These are phyloP conservation scores for Ogataea allantospora DNA, from an alignment of 805 yeast genomes.

Conservation along the genomic window DNA sequence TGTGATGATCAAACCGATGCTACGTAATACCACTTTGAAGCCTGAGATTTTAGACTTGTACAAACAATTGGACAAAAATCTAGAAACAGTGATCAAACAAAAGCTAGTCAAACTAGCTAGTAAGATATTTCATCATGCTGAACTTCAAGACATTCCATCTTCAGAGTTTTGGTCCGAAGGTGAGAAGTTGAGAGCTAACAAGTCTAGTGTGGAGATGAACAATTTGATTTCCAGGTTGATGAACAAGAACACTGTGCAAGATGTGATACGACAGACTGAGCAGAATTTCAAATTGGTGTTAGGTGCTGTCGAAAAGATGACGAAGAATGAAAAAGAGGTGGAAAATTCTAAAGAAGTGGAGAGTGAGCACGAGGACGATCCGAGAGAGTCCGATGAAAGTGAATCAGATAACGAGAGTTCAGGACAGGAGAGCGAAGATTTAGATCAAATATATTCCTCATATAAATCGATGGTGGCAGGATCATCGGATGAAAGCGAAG, in stretches of 20 bases:
- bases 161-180: slow-evolving; percentile 31
- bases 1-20: slow-evolving; percentile 22
- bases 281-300: slow-evolving; percentile 26
- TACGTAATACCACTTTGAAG: slow-evolving; percentile 15
- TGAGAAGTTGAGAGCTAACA: slow-evolving; percentile 34
- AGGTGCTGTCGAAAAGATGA: slow-evolving; percentile 28
- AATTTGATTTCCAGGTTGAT: slow-evolving; percentile 46
- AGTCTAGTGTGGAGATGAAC: too few species aligned
- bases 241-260: slow-evolving; percentile 43
- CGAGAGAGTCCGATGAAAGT: slow-evolving; percentile 9
- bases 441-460: slow-evolving; percentile 23
- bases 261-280: slow-evolving; percentile 27
- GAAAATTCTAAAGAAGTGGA: slow-evolving; percentile 16
- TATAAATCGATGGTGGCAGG: slow-evolving; percentile 39
- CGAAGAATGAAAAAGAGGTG: slow-evolving; percentile 22
- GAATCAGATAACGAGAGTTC: slow-evolving; percentile 4
- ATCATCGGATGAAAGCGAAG: slow-evolving; percentile 42
- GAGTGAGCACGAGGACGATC: slow-evolving; percentile 13
- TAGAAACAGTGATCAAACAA: slow-evolving; percentile 23
- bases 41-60: slow-evolving; percentile 3
- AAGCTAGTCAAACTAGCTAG: slow-evolving; percentile 24
- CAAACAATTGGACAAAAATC: slow-evolving; percentile 11
- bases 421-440: slow-evolving; percentile 11
- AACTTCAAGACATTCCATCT: slow-evolving; percentile 26
- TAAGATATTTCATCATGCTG: slow-evolving; percentile 21